Percentiles rank a stretch among this genome's conserved stretches.
These are phyloP conservation scores for Nigrospora osmanthi DNA, from an alignment of 2,329 filamentous ascomycete genomes.

Conservation along the genomic window DNA sequence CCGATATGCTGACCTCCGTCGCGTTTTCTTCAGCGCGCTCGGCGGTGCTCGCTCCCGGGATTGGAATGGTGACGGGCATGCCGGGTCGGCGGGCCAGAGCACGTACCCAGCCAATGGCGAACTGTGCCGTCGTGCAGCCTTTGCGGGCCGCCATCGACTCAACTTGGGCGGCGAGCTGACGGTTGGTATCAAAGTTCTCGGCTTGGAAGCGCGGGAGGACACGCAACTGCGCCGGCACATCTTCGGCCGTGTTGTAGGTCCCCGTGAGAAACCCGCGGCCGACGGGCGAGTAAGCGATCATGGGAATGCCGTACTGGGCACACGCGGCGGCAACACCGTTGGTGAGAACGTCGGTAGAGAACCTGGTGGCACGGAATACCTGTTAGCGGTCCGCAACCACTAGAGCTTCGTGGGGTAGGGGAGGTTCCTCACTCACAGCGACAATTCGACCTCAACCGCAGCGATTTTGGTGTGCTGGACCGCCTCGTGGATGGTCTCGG, in stretches of 20 bases:
- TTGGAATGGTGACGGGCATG: background rate
- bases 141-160: background rate
- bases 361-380: background rate
- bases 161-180: background rate
- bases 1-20: background rate
- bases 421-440: constrained; percentile 24
- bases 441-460: constrained; percentile 47
- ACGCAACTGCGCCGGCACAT: background rate
- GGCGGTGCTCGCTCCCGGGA: background rate
- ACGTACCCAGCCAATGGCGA: background rate
- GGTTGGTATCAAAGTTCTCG: background rate
- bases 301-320: constrained; percentile 35
- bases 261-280: constrained; percentile 43
- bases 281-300: constrained; percentile 4
- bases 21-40: background rate
- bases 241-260: constrained; percentile 23
- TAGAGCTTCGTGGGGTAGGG: too few relatives aligned
- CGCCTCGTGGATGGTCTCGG: constrained; percentile 36
- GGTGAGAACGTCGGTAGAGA: constrained; percentile 35
- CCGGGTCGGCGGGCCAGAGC: background rate
- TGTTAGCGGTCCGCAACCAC: background rate
- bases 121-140: background rate
- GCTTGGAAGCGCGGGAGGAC: background rate
- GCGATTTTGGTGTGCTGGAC: constrained; percentile 34
- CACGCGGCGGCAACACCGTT: constrained; percentile 43